Evolutionary conservation across 257 asterid genomes (phyloP), one percentile per base, ranked within the genome.

Genomic region (Avicennia marina): DNA sequence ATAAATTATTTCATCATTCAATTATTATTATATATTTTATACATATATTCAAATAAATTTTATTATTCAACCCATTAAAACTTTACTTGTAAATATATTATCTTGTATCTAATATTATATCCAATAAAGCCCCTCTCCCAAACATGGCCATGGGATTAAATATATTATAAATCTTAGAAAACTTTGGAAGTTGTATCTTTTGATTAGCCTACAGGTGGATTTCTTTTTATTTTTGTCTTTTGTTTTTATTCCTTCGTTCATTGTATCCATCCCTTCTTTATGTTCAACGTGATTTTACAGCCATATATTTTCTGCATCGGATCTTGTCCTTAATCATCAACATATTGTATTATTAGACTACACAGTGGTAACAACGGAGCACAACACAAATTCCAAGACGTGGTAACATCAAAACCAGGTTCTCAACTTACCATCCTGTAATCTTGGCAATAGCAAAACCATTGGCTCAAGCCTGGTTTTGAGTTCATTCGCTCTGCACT

Each of bases 381-480:
- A 5, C 3, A 41, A 13, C 2, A 41, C 10, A 16, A 25, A 24
- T 27, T 18, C 13, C 8, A 27, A n/a, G 15, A 50, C 13, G 12
- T 29, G 13, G 15, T 8, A n/a, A 9, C 16, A 27, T 27, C 65
- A 49, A 41, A 39, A 25, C 53, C 54, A 58, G 53, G 45, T 31
- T 42, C 43, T 24, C 18, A n/a, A 43, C 17, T 50, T 20, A 42
- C 49, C 32, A 24, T 33, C 36, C 19, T 13, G 34, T 26, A 52
- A 52, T 5, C n/a, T 25, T 25, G 36, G 38, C 11, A 26, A 26
- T 7, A 29, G 3, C 17, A 54, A 68, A 55, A 61, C 65, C 69
- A 55, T 47, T 54, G 69, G 69, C 69, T 45, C n/a, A 39, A 22
- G 21, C 27, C 31, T 40, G 33, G 33, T 50, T 26, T 3, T 29